Conservation (phyloP, 768 basidiomycete genomes). For the Hygrophorus pudorinus region DNA sequence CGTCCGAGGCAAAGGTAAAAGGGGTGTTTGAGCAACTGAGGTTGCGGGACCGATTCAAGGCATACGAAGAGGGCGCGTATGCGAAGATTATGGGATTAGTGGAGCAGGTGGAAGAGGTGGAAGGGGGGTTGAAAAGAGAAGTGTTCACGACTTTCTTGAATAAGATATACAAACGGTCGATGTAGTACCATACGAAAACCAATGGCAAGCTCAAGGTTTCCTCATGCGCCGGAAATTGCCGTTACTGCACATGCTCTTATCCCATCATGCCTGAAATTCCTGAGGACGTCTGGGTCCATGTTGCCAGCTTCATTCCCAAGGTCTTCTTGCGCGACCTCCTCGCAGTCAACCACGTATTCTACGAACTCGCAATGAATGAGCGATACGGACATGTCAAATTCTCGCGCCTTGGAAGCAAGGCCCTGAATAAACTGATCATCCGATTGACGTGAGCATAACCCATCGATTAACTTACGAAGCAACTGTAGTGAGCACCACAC, state of each 20-base stretch:
- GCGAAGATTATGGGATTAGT: conserved; percentile 59
- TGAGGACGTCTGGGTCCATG: conserved; percentile 3
- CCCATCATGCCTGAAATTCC: conserved; percentile 2
- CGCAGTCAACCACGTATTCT: conserved; percentile 3
- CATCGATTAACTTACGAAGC: no score
- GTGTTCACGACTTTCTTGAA: conserved; percentile 81
- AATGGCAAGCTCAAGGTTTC: no score
- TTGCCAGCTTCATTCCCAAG: conserved; percentile 1
- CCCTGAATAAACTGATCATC: no score
- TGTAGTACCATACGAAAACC: no score
- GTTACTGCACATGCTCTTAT: no score
- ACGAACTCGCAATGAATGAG: conserved; percentile 1
- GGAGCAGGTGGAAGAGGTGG: conserved; percentile 38
- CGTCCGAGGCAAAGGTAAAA: conserved; percentile 40
- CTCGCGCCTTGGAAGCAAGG: no score
- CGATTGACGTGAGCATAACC: no score
- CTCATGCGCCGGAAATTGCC: no score
- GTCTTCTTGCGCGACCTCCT: neutral
- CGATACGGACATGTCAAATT: neutral
- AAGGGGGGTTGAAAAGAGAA: conserved; percentile 36
- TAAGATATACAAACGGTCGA: conserved; percentile 70
- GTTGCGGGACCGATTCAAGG: conserved; percentile 54
- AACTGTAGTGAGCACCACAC: neutral
- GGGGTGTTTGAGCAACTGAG: conserved; percentile 62
- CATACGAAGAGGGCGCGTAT: conserved; percentile 75